Percentiles rank a stretch among this genome's conserved stretches.
Evolutionary conservation across 2,329 filamentous ascomycete genomes (phyloP).

Genomic region (Emydomyces testavorans): DNA sequence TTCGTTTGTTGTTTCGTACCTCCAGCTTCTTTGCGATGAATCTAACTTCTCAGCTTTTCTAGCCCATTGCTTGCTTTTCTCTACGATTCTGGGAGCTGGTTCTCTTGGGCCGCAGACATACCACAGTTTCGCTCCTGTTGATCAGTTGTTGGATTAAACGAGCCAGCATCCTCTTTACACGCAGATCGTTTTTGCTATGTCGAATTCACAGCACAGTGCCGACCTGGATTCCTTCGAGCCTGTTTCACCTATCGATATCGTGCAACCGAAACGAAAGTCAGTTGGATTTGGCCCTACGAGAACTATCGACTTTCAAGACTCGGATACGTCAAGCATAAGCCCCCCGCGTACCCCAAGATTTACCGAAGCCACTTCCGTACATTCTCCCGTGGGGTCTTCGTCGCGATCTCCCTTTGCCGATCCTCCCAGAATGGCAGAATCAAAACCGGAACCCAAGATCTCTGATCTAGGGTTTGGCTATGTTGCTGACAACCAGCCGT

Average conservation of each 20-base stretch:
- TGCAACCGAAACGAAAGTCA: constrained; percentile 26
- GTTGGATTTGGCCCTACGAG: constrained; percentile 21
- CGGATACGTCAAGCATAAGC: constrained; percentile 28
- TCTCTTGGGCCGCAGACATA: constrained; percentile 3
- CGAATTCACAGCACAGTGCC: constrained; percentile 13
- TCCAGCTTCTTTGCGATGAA: background rate
- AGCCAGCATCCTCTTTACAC: background rate
- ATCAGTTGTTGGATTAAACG: background rate
- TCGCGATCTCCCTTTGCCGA: constrained; percentile 42
- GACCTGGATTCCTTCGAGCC: constrained; percentile 14
- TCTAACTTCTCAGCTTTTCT: background rate
- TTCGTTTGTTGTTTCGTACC: too few species aligned
- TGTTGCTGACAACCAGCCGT: constrained; percentile 49
- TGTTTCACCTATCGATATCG: constrained; percentile 25
- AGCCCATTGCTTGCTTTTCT: background rate
- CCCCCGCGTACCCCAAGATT: constrained; percentile 51
- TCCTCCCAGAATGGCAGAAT: constrained; percentile 34
- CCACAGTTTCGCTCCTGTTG: background rate
- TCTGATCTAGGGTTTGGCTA: constrained; percentile 90
- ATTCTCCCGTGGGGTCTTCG: constrained; percentile 47
- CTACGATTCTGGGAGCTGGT: constrained; percentile 2
- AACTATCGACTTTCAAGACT: constrained; percentile 15
- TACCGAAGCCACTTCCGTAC: constrained; percentile 52
- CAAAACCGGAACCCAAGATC: constrained; percentile 50
- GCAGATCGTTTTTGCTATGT: constrained; percentile 11